Evolutionary conservation across 177 flowering plant genomes (phyloP).

Genomic region (Vitis hybrid): DNA sequence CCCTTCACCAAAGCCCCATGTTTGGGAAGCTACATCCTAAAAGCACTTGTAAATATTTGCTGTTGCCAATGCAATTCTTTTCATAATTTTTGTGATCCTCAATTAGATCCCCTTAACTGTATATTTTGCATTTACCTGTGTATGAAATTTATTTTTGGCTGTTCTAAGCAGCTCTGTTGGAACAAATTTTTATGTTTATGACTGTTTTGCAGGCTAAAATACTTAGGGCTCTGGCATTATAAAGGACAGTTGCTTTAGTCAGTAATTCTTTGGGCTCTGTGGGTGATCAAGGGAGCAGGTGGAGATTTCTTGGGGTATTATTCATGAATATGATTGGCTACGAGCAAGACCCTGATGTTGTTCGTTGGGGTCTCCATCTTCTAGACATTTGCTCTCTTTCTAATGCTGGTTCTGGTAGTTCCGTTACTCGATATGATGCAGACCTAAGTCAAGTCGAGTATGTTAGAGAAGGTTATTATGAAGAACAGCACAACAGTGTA

Average conservation of each 20-base stretch:
- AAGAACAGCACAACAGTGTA: constrained; percentile 10
- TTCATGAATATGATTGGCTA: not conserved
- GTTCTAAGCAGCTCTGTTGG: not conserved
- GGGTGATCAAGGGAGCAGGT: not conserved
- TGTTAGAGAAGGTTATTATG: constrained; percentile 29
- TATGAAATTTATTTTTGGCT: not conserved
- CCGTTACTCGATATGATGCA: constrained; percentile 25
- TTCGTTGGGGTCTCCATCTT: constrained; percentile 44
- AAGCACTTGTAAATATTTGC: too few relatives aligned
- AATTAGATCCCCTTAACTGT: not conserved
- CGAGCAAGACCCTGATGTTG: constrained; percentile 17
- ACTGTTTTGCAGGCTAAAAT: too few relatives aligned
- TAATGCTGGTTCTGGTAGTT: constrained; percentile 10
- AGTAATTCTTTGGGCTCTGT: too few relatives aligned
- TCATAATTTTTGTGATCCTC: not conserved
- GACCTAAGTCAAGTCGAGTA: constrained; percentile 19
- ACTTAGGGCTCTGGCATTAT: too few relatives aligned
- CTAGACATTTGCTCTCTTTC: constrained; percentile 31
- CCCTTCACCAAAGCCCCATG: too few relatives aligned
- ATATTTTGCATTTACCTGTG: not conserved
- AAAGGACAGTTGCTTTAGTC: too few relatives aligned
- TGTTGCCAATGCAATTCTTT: not conserved
- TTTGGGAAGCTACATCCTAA: too few relatives aligned
- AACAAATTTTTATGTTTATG: not conserved
- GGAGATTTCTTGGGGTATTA: not conserved